A percentile compares a stretch with the other conserved stretches of the same genome.
These are phyloP conservation scores for Dendrobium catenatum DNA, from an alignment of 106 monocot species.

Conservation along the genomic window DNA sequence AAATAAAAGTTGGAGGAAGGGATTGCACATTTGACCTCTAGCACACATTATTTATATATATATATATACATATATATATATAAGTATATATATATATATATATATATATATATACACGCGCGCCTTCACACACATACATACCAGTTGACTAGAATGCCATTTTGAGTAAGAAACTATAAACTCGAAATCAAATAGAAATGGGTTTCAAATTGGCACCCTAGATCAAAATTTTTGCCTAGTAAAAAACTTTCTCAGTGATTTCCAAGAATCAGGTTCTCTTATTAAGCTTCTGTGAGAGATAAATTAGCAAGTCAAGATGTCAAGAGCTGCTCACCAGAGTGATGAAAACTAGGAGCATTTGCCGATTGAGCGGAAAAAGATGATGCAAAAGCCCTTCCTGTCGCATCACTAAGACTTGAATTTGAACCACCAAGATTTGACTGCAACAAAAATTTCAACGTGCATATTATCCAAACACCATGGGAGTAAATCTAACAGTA, in stretches of 20 bases:
- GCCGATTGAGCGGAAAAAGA: slow-evolving; percentile 84
- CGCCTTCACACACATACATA: too few species aligned
- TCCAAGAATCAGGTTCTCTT: not conserved
- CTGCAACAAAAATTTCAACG: not conserved
- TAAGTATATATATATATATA: too few species aligned
- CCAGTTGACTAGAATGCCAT: too few species aligned
- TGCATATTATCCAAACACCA: not conserved
- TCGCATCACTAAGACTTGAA: slow-evolving; percentile 69
- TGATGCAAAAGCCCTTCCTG: slow-evolving; percentile 53
- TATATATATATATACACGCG: too few species aligned
- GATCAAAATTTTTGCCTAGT: too few species aligned
- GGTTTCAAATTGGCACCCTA: not conserved
- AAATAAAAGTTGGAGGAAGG: not conserved
- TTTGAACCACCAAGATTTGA: slow-evolving; percentile 11
- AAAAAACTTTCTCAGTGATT: too few species aligned
- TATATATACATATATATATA: too few species aligned
- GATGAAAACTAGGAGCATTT: slow-evolving; percentile 65
- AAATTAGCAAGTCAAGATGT: not conserved
- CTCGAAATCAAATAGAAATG: too few species aligned
- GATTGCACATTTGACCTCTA: not conserved
- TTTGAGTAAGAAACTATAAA: too few species aligned
- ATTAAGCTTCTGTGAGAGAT: not conserved
- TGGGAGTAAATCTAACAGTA: not conserved
- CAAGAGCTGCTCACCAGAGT: slow-evolving; percentile 43
- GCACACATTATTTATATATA: not conserved